phyloP scores from a whole-genome alignment of 2,329 filamentous ascomycete genomes.

The Botrytis fabae region DNA sequence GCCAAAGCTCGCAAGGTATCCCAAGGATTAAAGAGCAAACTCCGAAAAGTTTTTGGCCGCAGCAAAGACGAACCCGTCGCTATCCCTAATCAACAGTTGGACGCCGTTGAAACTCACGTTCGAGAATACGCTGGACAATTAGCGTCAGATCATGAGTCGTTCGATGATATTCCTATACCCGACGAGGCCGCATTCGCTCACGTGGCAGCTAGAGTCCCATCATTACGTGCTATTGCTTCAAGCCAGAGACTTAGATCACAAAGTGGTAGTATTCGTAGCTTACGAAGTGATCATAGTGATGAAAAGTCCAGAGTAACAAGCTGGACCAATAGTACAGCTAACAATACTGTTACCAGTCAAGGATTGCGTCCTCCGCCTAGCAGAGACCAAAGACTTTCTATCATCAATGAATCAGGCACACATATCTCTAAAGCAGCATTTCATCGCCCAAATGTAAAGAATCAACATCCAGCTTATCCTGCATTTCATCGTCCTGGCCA shows the following conservation, averaged over 20 bases:
- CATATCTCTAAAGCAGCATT: constrained; percentile 47
- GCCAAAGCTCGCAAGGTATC: constrained; percentile 63
- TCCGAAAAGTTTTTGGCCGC: constrained; percentile 59
- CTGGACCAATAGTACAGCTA: constrained; percentile 63
- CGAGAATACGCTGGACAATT: constrained; percentile 33
- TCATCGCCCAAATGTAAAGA: constrained; percentile 34
- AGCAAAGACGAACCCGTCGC: constrained; percentile 40
- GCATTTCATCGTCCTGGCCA: constrained; percentile 27
- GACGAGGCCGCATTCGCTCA: constrained; percentile 50
- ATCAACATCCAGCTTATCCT: constrained; percentile 38
- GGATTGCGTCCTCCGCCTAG: constrained; percentile 38
- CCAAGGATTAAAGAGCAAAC: constrained; percentile 57
- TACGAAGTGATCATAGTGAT: constrained; percentile 45
- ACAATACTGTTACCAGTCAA: constrained; percentile 51
- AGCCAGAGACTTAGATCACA: constrained; percentile 52
- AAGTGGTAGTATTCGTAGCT: constrained; percentile 56
- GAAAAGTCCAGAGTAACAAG: constrained; percentile 69
- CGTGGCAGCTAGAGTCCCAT: constrained; percentile 52
- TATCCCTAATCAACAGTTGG: constrained; percentile 55
- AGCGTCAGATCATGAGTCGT: constrained; percentile 39
- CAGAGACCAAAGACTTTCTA: constrained; percentile 60
- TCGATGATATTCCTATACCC: constrained; percentile 41
- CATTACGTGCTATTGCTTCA: constrained; percentile 50
- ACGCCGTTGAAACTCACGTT: constrained; percentile 43
- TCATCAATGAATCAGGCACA: constrained; percentile 59